Base-by-base conservation (phyloP, 208 protist species). In the Angomonas ambiguus region DNA sequence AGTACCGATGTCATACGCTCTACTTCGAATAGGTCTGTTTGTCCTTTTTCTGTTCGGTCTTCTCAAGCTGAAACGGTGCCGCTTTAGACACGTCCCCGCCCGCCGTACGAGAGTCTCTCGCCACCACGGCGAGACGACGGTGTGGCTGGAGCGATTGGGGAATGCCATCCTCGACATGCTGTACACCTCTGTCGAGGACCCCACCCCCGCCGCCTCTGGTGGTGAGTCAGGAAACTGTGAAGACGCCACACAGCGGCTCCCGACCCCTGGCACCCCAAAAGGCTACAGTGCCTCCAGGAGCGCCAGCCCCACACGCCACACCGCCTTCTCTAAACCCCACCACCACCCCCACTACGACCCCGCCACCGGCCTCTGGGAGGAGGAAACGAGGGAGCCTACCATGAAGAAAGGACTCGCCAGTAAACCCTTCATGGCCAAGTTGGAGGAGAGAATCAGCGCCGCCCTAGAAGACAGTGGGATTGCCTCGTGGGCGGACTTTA, bases 391-490 rank as follows among this genome's bases (percentile, higher is more conserved):
- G 38, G n/a, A 24, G 1, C 35, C 25, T 24, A 28, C 31, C 11
- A 49, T 60, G 27, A 55, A 56, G 48, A 42, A 51, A 24, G 69
- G 49, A 27, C 61, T 56, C 13, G 62, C 59, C 18, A 33, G 32
- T 45, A 34, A 35, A 57, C 56, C 61, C 6, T 62, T 87, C 0
- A 77, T 83, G 42, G 64, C 49, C 10, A 73, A 77, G 25, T 28
- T 91, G 30, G 88, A 94, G 65, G 88, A 91, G 64, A 78, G 82
- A 22, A 75, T 95, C 35, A 84, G 80, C 35, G 88, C 85, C n/a
- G 10, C 79, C 28, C 72, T 95, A 32, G 85, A 95, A 56, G 88
- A 95, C 67, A 80, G 86, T 28, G 88, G 88, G 33, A 77, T 95
- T 34, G 85, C 88, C 13, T 74, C 79, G 24, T 87, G 79, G 42